Conservation (phyloP, 345 rosid genomes). For the Punica granatum region DNA sequence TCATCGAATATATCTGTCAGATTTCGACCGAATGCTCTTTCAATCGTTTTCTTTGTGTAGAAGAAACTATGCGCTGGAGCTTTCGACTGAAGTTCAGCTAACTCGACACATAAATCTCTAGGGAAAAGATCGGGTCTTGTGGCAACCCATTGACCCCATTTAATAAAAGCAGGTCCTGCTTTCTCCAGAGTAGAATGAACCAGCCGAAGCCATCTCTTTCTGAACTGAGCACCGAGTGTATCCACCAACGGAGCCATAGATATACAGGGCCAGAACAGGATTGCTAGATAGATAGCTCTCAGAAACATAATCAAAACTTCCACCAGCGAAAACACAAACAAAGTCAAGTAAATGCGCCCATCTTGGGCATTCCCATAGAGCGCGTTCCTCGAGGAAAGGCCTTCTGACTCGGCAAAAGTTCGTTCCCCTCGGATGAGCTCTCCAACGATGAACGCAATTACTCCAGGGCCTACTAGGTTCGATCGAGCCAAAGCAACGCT, state of each 20-base stretch:
- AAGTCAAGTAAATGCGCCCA: slow-evolving; percentile 13
- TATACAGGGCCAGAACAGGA: slow-evolving; percentile 21
- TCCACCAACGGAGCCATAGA: slow-evolving; percentile 23
- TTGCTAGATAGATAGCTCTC: slow-evolving; percentile 20
- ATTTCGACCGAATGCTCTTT: slow-evolving; percentile 23
- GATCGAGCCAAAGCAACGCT: slow-evolving; percentile 20
- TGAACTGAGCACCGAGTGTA: slow-evolving; percentile 11
- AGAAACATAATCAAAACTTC: slow-evolving; percentile 15
- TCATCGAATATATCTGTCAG: slow-evolving; percentile 17
- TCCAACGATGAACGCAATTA: slow-evolving; percentile 16
- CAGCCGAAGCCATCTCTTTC: slow-evolving; percentile 20
- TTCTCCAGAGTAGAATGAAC: slow-evolving; percentile 16
- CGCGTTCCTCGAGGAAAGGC: not conserved
- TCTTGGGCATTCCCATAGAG: slow-evolving; percentile 11
- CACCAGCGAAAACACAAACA: slow-evolving; percentile 8
- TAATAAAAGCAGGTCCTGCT: slow-evolving; percentile 26
- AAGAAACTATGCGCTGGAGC: slow-evolving; percentile 25
- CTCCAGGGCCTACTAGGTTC: slow-evolving; percentile 16
- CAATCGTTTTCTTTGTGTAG: slow-evolving; percentile 16
- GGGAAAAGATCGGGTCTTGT: slow-evolving; percentile 28
- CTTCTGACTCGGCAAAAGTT: slow-evolving; percentile 15
- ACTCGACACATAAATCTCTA: slow-evolving; percentile 17
- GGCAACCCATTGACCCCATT: slow-evolving; percentile 32
- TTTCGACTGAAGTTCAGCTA: slow-evolving; percentile 19
- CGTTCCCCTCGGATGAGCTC: slow-evolving; percentile 9